Evolutionary conservation across 2,329 filamentous ascomycete species (phyloP).

Genomic region (Colletotrichum cordylinicola): DNA sequence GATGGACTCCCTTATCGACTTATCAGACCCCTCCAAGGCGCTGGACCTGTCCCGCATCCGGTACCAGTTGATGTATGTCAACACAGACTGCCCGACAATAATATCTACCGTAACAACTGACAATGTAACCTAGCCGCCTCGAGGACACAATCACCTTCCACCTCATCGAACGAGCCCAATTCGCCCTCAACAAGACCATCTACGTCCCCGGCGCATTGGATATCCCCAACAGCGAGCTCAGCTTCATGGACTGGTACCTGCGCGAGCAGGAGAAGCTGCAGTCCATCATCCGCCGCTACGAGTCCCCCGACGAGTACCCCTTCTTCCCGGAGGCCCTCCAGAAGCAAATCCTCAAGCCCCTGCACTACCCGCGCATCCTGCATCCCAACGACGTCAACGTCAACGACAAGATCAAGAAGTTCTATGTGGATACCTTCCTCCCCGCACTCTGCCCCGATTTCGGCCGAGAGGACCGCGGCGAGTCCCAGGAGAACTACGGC

Average conservation of each 20-base stretch:
- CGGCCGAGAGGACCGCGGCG: conserved; percentile 79
- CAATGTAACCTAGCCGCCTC: conserved; percentile 70
- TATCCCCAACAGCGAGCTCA: conserved; percentile 75
- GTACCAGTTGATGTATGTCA: conserved; percentile 84
- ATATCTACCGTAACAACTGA: background rate
- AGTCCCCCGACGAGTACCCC: conserved; percentile 95
- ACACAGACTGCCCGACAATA: conserved; percentile 11
- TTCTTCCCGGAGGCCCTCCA: conserved; percentile 89
- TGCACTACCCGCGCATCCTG: conserved; percentile 87
- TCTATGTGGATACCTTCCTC: conserved; percentile 84
- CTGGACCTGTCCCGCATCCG: conserved; percentile 91
- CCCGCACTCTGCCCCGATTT: conserved; percentile 83
- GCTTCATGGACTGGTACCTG: conserved; percentile 94
- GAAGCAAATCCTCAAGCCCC: conserved; percentile 81
- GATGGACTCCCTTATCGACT: conserved; percentile 92
- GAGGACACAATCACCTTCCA: conserved; percentile 99
- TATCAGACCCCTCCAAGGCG: conserved; percentile 83
- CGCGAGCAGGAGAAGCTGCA: conserved; percentile 89
- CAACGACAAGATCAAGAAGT: conserved; percentile 84
- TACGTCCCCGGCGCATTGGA: conserved; percentile 82
- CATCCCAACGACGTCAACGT: conserved; percentile 90
- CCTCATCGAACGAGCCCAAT: conserved; percentile 97
- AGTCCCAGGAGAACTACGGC: conserved; percentile 93
- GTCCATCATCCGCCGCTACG: conserved; percentile 90
- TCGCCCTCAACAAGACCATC: conserved; percentile 88